phyloP scores from a whole-genome alignment of 257 asterid species.

The Solanum piurae region DNA sequence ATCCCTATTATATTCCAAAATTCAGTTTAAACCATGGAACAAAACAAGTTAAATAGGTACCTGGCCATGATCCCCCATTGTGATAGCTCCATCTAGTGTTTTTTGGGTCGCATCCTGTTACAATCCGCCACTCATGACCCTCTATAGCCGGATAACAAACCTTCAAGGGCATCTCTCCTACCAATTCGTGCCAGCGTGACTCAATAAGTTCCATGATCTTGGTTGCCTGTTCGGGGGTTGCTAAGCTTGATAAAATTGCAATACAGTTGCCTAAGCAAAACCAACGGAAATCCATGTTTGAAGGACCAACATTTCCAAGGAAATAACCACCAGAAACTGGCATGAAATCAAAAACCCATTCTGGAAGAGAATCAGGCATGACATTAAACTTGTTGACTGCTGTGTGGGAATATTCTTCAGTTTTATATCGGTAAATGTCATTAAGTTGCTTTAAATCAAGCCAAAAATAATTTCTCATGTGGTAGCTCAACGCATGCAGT shows the following conservation, averaged over 20 bases:
- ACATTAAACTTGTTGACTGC: slow-evolving; percentile 63
- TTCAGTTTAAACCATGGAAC: neutral
- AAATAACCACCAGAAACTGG: slow-evolving; percentile 57
- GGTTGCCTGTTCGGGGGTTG: slow-evolving; percentile 49
- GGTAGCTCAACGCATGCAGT: slow-evolving; percentile 55
- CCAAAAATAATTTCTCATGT: slow-evolving; percentile 76
- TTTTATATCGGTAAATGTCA: slow-evolving; percentile 54
- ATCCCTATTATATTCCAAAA: neutral
- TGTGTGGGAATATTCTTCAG: slow-evolving; percentile 72
- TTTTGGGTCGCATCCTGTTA: slow-evolving; percentile 60
- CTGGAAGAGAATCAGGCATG: slow-evolving; percentile 73
- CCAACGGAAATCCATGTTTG: slow-evolving; percentile 71
- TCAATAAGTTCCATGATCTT: slow-evolving; percentile 67
- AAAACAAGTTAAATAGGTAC: slow-evolving; percentile 7
- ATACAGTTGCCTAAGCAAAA: slow-evolving; percentile 62
- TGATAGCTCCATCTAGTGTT: slow-evolving; percentile 72
- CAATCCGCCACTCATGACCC: slow-evolving; percentile 57
- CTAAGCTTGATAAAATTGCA: slow-evolving; percentile 51
- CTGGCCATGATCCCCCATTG: slow-evolving; percentile 76
- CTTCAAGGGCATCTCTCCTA: slow-evolving; percentile 74
- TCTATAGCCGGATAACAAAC: slow-evolving; percentile 70
- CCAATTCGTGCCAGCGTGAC: slow-evolving; percentile 59
- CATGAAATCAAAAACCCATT: slow-evolving; percentile 69
- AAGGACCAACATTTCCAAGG: slow-evolving; percentile 59
- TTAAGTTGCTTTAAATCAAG: slow-evolving; percentile 55